Evolutionary conservation across 2,329 filamentous ascomycete genomes (phyloP), one percentile per base, ranked within the genome.

Genomic region (Monosporascus sp.): DNA sequence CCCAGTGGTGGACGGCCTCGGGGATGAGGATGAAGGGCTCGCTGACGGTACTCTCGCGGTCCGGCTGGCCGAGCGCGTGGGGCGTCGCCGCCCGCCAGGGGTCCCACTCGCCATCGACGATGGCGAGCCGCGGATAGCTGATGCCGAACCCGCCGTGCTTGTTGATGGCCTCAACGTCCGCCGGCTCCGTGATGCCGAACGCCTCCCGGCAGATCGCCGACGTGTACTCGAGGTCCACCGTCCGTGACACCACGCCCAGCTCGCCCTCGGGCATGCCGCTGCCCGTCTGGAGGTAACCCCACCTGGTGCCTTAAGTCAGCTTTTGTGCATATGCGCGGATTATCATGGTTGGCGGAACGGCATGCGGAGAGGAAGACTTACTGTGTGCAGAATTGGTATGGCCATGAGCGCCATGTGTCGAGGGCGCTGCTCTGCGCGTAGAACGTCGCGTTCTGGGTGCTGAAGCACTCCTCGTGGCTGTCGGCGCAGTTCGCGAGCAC

Each of bases 1-100:
- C 87, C 86, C 88, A 94, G 66, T 93, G 89, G 68, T 95, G 90
- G 22, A 92, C 88, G 0, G 82, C 88, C 77, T 46, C n/a, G 24
- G 24, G 72, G 46, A 95, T 90, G 46, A 93, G 65, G n/a, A 89
- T 76, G 57, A 86, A 88, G 0, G 89, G 89, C 72, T 91, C 80
- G 47, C 76, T 78, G 0, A 74, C 70, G 0, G 87, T 88, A 45
- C 79, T 87, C 17, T 73, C 69, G 20, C 88, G 75, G 34, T 75
- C 71, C 0, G 77, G 74, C 1, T 83, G 78, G 1, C 75, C 79
- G 18, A 83, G 79, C 0, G 84, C 85, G 48, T 93, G 84, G 1
- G 87, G 83, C 0, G 85, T 88, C 0, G 87, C 88, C 0, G 83
- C 82, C 18, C 86, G 80, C 90, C 90, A 96, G 0, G 90, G 89